Base-by-base conservation (phyloP, 208 protist species). In the Wallacemonas sp. region DNA sequence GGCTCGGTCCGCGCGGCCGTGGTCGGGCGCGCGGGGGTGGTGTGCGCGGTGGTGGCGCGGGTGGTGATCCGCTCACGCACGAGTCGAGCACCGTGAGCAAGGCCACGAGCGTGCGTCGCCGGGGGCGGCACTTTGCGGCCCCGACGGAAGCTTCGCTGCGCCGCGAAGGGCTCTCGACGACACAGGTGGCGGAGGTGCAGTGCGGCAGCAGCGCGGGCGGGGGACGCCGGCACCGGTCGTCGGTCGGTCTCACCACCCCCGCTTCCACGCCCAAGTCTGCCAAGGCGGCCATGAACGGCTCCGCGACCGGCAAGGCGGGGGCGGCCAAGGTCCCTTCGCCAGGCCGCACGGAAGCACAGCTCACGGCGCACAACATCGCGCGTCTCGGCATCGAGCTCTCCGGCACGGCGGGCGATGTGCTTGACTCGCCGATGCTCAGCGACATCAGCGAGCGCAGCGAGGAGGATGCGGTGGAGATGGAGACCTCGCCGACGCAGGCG, bases 101-200 rank as follows among this genome's bases (percentile, higher is more conserved):
- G 29, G 31, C 8, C 12, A 2, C 20, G 7, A 23, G 38, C 16
- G 52, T 7, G 31, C 52, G 52, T 18, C 16, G 22, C 14, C 8
- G 31, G 7, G 31, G 52, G 26, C 52, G 18, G 11, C 31, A 22
- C 52, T 59, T 59, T n/a, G 52, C 52, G 16, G 52, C 52, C 32
- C 52, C 52, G 22, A 44, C 52, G n/a, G 52, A 59, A n/a, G 52
- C 52, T 29, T 33, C 52, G 12, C 4, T 39, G 10, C 52, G 52
- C 28, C 52, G 52, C 11, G 52, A 59, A 29, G n/a, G 52, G n/a
- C 52, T 59, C 12, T 59, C 52, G n/a, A n/a, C 52, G 4, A 18
- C 1, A 3, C 52, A 59, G 32, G 8, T 28, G 0, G 52, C 39
- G 16, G 52, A 33, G 20, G 8, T 10, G 12, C 52, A 29, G n/a